A percentile compares a stretch with the other conserved stretches of the same genome.
phyloP scores from a whole-genome alignment of 75 land plant species.

The Ceratopteris richardii region DNA sequence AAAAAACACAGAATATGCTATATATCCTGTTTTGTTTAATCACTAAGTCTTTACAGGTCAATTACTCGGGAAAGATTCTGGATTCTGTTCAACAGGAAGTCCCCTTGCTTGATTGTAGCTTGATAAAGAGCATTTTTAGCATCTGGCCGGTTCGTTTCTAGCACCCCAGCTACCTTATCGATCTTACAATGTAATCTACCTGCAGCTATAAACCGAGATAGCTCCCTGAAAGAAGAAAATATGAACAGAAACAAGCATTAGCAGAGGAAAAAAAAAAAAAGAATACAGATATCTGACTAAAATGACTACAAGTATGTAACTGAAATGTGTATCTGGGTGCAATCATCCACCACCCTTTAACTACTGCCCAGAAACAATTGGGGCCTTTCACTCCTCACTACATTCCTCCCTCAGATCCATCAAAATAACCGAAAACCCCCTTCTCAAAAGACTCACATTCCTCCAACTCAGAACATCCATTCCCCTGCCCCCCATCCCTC shows the following conservation, averaged over 20 bases:
- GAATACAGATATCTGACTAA: neutral
- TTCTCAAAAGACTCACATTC: no score
- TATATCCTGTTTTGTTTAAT: no score
- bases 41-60: slow-evolving; percentile 55
- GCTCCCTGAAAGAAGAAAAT: slow-evolving; percentile 43
- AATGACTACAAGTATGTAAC: no score
- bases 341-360: no score
- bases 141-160: slow-evolving; percentile 98
- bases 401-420: no score
- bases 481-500: no score
- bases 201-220: slow-evolving; percentile 92
- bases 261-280: slow-evolving; percentile 1
- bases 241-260: neutral
- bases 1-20: no score
- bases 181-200: slow-evolving; percentile 97
- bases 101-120: slow-evolving; percentile 97
- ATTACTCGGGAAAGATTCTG: slow-evolving; percentile 97
- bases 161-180: slow-evolving; percentile 89
- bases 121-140: slow-evolving; percentile 96
- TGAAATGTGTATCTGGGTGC: neutral
- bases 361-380: no score
- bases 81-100: slow-evolving; percentile 84
- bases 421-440: no score
- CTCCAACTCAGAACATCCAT: no score
- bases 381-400: no score